Conservation (phyloP, 345 rosid species). For the Dimocarpus longan region DNA sequence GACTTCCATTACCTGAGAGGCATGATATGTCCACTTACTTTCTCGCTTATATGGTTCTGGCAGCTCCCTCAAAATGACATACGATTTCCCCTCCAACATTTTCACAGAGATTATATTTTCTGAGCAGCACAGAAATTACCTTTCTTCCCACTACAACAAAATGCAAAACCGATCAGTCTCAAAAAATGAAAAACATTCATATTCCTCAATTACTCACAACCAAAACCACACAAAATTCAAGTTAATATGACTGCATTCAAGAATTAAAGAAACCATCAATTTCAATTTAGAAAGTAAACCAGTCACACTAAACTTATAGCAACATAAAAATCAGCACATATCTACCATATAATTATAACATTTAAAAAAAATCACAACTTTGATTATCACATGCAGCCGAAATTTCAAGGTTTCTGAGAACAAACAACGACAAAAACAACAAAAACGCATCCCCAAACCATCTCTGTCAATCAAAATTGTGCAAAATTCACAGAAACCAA, state of each 20-base stretch:
- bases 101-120: conserved; percentile 15
- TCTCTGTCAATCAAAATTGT: conserved; percentile 11
- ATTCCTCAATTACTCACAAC: conserved; percentile 7
- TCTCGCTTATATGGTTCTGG: conserved; percentile 51
- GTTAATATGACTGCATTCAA: neutral
- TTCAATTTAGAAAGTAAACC: neutral
- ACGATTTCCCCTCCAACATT: conserved; percentile 61
- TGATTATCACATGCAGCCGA: conserved; percentile 1
- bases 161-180: conserved; percentile 12
- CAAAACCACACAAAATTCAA: neutral
- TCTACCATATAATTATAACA: neutral
- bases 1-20: conserved; percentile 38
- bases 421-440: neutral
- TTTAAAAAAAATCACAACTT: neutral
- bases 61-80: conserved; percentile 44
- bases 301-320: neutral
- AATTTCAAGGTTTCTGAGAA: neutral
- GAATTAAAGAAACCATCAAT: neutral
- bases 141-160: conserved; percentile 14
- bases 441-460: neutral
- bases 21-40: conserved; percentile 47
- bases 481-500: neutral
- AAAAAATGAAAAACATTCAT: neutral
- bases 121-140: neutral
- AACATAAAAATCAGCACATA: neutral